Percentiles rank a stretch among this genome's conserved stretches.
These are phyloP conservation scores for Fusarium sp. DNA, from an alignment of 2,329 filamentous ascomycete species.

Conservation along the genomic window DNA sequence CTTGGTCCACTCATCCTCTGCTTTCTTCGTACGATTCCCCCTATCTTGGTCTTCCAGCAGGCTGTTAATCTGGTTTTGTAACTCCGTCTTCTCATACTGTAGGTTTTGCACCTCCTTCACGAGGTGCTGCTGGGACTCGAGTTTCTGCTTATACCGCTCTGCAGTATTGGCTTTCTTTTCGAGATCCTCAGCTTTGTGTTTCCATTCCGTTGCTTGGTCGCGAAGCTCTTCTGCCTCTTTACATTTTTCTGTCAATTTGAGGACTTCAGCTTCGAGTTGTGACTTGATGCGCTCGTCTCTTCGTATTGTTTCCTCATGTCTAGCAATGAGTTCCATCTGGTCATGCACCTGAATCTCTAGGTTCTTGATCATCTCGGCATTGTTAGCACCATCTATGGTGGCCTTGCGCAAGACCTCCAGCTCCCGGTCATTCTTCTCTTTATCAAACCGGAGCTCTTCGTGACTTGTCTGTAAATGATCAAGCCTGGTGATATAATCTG, in stretches of 20 bases:
- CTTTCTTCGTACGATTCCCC: constrained; percentile 47
- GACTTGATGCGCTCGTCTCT: constrained; percentile 50
- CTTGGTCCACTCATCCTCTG: constrained; percentile 52
- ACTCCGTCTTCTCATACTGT: constrained; percentile 63
- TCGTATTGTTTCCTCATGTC: constrained; percentile 65
- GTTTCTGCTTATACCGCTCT: constrained; percentile 70
- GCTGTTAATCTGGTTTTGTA: constrained; percentile 58
- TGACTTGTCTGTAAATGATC: constrained; percentile 69
- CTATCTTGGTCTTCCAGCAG: constrained; percentile 50
- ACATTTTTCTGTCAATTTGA: constrained; percentile 56
- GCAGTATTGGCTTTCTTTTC: constrained; percentile 71
- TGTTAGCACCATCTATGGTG: constrained; percentile 62
- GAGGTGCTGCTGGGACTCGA: constrained; percentile 64
- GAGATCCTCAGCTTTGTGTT: constrained; percentile 66
- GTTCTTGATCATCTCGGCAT: constrained; percentile 60
- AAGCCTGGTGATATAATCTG: constrained; percentile 67
- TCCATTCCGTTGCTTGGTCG: constrained; percentile 69
- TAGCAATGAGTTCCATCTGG: constrained; percentile 75
- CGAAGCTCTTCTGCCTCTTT: constrained; percentile 61
- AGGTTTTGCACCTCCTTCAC: constrained; percentile 66
- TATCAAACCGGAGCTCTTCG: constrained; percentile 72
- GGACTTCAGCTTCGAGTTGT: constrained; percentile 67
- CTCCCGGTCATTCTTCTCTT: constrained; percentile 65
- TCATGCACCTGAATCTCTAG: constrained; percentile 69
- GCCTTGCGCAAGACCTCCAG: constrained; percentile 60